These are phyloP conservation scores for Salix purpurea DNA, from an alignment of 345 rosid species.

Conservation along the genomic window DNA sequence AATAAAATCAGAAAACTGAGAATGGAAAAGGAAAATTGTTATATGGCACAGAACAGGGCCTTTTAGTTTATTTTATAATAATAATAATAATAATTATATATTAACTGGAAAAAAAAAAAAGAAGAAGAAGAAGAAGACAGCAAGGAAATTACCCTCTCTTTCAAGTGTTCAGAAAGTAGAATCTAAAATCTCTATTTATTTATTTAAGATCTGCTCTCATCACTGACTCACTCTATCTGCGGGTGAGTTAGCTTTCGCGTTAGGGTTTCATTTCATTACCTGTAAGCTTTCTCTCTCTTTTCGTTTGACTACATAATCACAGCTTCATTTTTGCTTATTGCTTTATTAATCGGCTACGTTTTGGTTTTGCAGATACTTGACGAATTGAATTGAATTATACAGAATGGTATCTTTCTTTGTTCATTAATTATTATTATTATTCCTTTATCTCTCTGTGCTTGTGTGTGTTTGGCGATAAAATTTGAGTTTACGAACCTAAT, in stretches of 20 bases:
- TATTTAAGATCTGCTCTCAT: neutral
- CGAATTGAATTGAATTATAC: neutral
- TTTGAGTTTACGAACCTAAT: neutral
- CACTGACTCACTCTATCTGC: neutral
- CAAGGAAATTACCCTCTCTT: neutral
- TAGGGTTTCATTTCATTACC: neutral
- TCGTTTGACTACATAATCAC: neutral
- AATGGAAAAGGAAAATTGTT: no score
- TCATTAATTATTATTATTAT: neutral
- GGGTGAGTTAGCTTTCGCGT: neutral
- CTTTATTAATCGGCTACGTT: neutral
- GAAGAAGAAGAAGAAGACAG: neutral
- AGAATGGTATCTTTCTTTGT: neutral
- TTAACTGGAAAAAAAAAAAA: no score
- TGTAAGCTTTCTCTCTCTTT: neutral
- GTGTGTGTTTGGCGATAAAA: neutral
- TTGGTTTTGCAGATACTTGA: neutral
- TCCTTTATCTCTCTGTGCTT: neutral
- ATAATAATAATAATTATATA: no score
- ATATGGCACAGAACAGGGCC: no score
- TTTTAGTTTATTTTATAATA: no score
- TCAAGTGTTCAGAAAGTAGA: neutral
- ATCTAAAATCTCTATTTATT: neutral
- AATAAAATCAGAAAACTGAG: no score
- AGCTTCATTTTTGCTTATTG: neutral